Evolutionary conservation across 108 stramenopile species (phyloP), one percentile per base, ranked within the genome.

Genomic region (Nitzschia palea): DNA sequence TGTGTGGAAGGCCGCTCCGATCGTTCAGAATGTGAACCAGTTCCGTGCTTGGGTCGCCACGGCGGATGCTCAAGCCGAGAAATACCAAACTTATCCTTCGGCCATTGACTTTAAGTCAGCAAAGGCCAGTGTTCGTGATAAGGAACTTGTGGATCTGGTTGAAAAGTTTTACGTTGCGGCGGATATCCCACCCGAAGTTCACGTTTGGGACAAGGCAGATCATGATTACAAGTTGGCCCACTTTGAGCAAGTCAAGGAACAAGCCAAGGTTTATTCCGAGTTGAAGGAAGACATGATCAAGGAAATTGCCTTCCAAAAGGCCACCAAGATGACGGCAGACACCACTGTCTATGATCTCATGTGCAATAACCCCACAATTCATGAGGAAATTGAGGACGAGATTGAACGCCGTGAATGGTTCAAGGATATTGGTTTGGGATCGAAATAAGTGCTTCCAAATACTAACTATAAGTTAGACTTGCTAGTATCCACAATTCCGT

Each of bases 401-500:
- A 86, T 94, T 64, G 90, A 91, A 65, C 70, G 80, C 29, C 90
- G 93, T 73, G 85, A 91, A 65, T 94, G 93, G 93, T 94, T 94
- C 84, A 94, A 91, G 81, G 93, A 94, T 76, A 72, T 73, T 55
- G 84, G 66, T 18, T 44, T 62, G 60, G 51, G 45, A 30, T 17
- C 44, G 50, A 60, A 70, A 34, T 70, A 62, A 62, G 32, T 12
- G 55, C 29, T 22, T 52, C 5, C 51, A 42, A 42, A 28, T 36
- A 43, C 9, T 61, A 2, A 2, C 18, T 62, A 40, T 40, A 37
- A 44, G 6, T 20, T 26, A 62, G 27, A 4, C n/a, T 44, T 42
- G n/a, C n/a, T 14, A 10, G 37, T 40, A 40, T 40, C 37, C 8
- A 40, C 37, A 40, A 40, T 40, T 14, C 10, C 37, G 14, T 14